These are phyloP conservation scores for Penicillium chermesinum DNA, from an alignment of 495 filamentous ascomycete species.

Conservation along the genomic window DNA sequence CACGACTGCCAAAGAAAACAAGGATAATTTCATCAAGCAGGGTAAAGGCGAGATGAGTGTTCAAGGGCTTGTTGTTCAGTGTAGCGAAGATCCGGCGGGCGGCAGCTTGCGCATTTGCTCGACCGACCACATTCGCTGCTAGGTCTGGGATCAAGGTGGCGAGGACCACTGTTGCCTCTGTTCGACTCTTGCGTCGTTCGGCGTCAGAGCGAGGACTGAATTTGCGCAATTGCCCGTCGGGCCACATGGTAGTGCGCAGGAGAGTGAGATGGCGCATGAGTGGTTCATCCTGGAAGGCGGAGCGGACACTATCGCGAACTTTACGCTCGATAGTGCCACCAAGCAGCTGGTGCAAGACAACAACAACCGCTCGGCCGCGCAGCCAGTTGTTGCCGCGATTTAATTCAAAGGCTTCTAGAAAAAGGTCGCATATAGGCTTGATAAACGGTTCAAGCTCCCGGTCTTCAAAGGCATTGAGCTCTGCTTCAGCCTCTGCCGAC, in stretches of 20 bases:
- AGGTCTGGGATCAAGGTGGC: slow-evolving; percentile 77
- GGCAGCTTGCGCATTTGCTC: slow-evolving; percentile 78
- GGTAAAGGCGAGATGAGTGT: slow-evolving; percentile 72
- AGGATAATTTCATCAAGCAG: slow-evolving; percentile 73
- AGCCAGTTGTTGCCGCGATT: slow-evolving; percentile 93
- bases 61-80: slow-evolving; percentile 66
- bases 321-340: slow-evolving; percentile 91
- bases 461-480: slow-evolving; percentile 89
- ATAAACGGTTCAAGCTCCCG: slow-evolving; percentile 90
- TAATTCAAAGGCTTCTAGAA: slow-evolving; percentile 92
- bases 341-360: slow-evolving; percentile 64
- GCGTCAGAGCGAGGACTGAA: slow-evolving; percentile 47
- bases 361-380: slow-evolving; percentile 89
- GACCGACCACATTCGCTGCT: slow-evolving; percentile 77
- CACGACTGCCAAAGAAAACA: slow-evolving; percentile 58
- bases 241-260: slow-evolving; percentile 74
- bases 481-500: slow-evolving; percentile 86
- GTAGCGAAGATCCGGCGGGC: slow-evolving; percentile 75
- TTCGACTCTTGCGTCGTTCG: slow-evolving; percentile 63
- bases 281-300: slow-evolving; percentile 68
- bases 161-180: slow-evolving; percentile 72
- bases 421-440: slow-evolving; percentile 96
- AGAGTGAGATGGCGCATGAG: slow-evolving; percentile 69
- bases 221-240: slow-evolving; percentile 55
- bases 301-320: slow-evolving; percentile 72